Evolutionary conservation across 177 flowering plant genomes (phyloP).

Genomic region (Vitis hybrid): DNA sequence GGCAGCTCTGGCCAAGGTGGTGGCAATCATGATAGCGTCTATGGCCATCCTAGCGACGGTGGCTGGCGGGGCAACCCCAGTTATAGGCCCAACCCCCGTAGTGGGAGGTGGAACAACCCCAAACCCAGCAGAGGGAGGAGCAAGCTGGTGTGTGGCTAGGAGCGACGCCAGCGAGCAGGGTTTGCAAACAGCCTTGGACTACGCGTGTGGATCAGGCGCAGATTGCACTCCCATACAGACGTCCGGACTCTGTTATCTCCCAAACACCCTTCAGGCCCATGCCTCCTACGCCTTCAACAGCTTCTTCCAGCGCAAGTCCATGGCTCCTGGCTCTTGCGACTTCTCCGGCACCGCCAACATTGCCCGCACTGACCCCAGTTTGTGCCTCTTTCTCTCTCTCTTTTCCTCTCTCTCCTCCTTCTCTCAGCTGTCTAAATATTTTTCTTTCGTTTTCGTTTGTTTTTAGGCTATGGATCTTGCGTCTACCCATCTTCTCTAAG

Average conservation of each 20-base stretch:
- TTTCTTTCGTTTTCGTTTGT: conserved; percentile 5
- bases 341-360: conserved; percentile 68
- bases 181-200: conserved; percentile 72
- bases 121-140: neutral
- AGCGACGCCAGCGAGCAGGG: conserved; percentile 56
- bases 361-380: conserved; percentile 79
- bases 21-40: neutral
- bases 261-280: conserved; percentile 79
- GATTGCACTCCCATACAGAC: conserved; percentile 74
- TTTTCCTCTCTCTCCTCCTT: neutral
- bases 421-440: neutral
- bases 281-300: conserved; percentile 97
- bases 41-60: neutral
- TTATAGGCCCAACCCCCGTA: too few relatives aligned
- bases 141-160: conserved; percentile 80
- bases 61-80: conserved; percentile 16
- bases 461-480: conserved; percentile 92
- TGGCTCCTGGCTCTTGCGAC: conserved; percentile 72
- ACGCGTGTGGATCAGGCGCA: conserved; percentile 82
- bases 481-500: conserved; percentile 78
- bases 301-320: conserved; percentile 58
- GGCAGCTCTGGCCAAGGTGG: conserved; percentile 8
- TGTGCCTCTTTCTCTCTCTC: conserved; percentile 10
- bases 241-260: conserved; percentile 74
- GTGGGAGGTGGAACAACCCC: too few relatives aligned